phyloP scores from a whole-genome alignment of 2,329 filamentous ascomycete species.

The Hymenoscyphus albidus region DNA sequence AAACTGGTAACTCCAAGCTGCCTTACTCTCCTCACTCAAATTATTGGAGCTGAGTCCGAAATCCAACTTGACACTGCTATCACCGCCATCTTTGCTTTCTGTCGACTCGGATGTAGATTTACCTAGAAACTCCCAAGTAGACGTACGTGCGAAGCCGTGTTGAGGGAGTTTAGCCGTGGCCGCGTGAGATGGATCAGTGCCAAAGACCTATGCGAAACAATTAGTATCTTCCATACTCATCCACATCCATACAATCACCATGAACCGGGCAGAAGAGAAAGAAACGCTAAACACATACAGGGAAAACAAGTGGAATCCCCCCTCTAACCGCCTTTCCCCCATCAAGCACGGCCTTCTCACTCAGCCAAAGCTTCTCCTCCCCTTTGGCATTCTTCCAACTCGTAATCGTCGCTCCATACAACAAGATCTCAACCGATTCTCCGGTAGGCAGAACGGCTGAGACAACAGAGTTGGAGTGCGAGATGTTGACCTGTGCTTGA shows the following conservation, averaged over 20 bases:
- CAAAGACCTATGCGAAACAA: constrained; percentile 66
- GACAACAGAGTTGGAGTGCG: constrained; percentile 67
- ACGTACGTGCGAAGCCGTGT: constrained; percentile 90
- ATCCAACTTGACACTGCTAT: constrained; percentile 84
- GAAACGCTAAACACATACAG: constrained; percentile 51
- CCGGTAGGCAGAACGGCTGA: constrained; percentile 79
- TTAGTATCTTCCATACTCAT: background rate
- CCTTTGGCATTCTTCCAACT: constrained; percentile 85
- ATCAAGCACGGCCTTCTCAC: constrained; percentile 74
- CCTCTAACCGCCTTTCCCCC: constrained; percentile 87
- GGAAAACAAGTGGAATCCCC: constrained; percentile 89
- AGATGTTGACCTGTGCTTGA: constrained; percentile 70
- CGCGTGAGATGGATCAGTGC: constrained; percentile 70
- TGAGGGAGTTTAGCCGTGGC: constrained; percentile 79
- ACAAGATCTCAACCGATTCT: constrained; percentile 78
- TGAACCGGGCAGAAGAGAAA: background rate
- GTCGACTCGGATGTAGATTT: constrained; percentile 69
- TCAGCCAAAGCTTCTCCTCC: constrained; percentile 82
- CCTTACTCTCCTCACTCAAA: constrained; percentile 63
- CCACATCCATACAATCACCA: background rate
- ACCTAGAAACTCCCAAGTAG: constrained; percentile 89
- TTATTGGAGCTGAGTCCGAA: constrained; percentile 80
- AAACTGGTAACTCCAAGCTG: constrained; percentile 83
- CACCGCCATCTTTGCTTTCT: constrained; percentile 41
- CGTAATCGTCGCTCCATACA: constrained; percentile 89